Base-by-base conservation (phyloP, 2,329 filamentous ascomycete species). In the Calonectria pseudoreteaudii region DNA sequence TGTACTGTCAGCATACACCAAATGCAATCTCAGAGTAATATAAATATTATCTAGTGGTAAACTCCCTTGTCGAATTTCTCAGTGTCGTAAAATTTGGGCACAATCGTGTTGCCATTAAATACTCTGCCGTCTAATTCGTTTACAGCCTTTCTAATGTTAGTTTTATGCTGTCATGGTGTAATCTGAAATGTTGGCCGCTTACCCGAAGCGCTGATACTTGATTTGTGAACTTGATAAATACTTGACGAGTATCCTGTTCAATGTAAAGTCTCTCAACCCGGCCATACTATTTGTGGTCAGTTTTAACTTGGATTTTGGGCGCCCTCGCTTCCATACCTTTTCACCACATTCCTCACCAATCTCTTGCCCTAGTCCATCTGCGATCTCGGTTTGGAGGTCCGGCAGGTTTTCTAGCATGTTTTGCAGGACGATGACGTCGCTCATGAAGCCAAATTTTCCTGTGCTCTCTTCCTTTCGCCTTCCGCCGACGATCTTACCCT, bases 151-250 rank as follows among this genome's bases (percentile, higher is more conserved):
- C 4, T 4, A 2, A 7, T 50, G 66, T 72, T 13, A 71, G 50
- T 18, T 18, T 2, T 10, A 31, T 28, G 23, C 31, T n/a, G 26
- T 56, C n/a, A n/a, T 13, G 4, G 6, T n/a, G 26, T 28, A 41
- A 38, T 26, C 4, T 44, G 28, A 58, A 13, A 53, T 53, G 23
- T 41, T n/a, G n/a, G n/a, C 31, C 11, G 90, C 93, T 86, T 88
- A 96, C 94, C 79, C 95, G 90, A 72, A 98, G 86, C 18, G 95
- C 97, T 58, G 94, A 97, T 68, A 98, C 88, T 80, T 93, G 91
- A 77, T 94, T 94, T 2, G 94, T 96, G 82, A 98, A 99, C 83
- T 97, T 95, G 83, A 99, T 95, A 84, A 98, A 98, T 6, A 99
- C 97, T 68, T 92, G 91, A 16, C 87, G 85, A 64, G 87, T 88